A percentile compares a stretch with the other conserved stretches of the same genome.
phyloP scores from a whole-genome alignment of 2,329 filamentous ascomycete species.

The Colletotrichum euphorbiae region DNA sequence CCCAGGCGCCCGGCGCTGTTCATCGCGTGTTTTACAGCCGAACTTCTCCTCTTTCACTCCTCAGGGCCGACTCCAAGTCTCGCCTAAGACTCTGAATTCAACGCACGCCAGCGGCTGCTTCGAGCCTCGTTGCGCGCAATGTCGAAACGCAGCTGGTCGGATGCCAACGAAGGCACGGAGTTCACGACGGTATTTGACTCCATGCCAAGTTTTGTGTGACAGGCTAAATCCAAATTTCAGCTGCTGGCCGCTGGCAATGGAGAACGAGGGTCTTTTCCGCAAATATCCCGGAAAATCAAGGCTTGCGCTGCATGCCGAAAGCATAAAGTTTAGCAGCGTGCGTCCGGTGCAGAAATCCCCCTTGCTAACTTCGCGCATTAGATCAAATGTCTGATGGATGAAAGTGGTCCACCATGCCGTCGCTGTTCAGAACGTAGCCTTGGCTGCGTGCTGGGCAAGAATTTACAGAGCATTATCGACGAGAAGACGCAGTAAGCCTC shows the following conservation, averaged over 20 bases:
- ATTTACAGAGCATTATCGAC: slow-evolving; percentile 55
- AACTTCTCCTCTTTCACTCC: slow-evolving; percentile 34
- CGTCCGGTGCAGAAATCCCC: background rate
- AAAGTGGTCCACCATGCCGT: slow-evolving; percentile 52
- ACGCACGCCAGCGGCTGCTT: background rate
- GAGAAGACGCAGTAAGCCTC: slow-evolving; percentile 51
- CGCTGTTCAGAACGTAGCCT: slow-evolving; percentile 52
- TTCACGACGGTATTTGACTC: slow-evolving; percentile 16
- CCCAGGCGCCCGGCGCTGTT: slow-evolving; percentile 10
- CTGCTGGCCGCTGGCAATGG: slow-evolving; percentile 36
- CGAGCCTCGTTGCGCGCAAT: background rate
- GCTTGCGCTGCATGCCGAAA: slow-evolving; percentile 55
- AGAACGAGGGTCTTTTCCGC: slow-evolving; percentile 44
- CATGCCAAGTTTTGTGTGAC: background rate
- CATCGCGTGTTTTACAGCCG: slow-evolving; percentile 6
- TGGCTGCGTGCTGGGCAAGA: slow-evolving; percentile 55
- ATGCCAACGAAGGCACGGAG: slow-evolving; percentile 35
- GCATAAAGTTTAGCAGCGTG: slow-evolving; percentile 50
- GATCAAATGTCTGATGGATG: slow-evolving; percentile 57
- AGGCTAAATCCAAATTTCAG: background rate
- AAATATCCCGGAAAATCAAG: slow-evolving; percentile 55
- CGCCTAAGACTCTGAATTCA: background rate
- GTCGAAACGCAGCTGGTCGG: slow-evolving; percentile 40
- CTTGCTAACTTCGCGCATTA: slow-evolving; percentile 31
- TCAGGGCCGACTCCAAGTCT: background rate